Base-by-base conservation (phyloP, 129 eudicot species). In the Calendula officinalis region DNA sequence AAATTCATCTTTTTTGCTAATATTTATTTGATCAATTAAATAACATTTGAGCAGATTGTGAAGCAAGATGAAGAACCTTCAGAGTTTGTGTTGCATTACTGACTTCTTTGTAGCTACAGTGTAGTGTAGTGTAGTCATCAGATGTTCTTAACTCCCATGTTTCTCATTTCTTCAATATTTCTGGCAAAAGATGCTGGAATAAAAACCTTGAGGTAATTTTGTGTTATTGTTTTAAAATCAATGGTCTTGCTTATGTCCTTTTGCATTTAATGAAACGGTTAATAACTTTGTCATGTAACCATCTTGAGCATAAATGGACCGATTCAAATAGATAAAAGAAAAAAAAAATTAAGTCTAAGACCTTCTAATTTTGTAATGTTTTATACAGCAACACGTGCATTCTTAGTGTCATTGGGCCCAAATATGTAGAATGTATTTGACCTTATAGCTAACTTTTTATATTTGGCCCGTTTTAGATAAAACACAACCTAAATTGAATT, bases 21-120 rank as follows among this genome's bases (percentile, higher is more conserved):
- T 22, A 22, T 60, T 22, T 50, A 38, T 15, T 33, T 62, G 57
- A 51, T 56, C 15, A 51, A 42, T 38, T 6, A 17, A 51, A 61
- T 40, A 62, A 56, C 42, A 43, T 41, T 6, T 64, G 74, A 43
- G 35, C 87, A 87, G 95, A 65, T 87, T 66, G 81, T 87, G 48
- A 83, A 63, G 68, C 87, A 83, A 76, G 80, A 74, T 38, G 85
- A 87, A 73, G 90, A 87, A 71, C 85, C 90, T 74, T 67, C 41
- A 17, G 90, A 87, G 8, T 78, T 83, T 50, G 73, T 50, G 73
- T 78, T 55, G 74, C 80, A 37, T 50, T 81, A 48, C 66, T 81
- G 56, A 75, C 77, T 59, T 69, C 77, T 34, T 66, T 81, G 83
- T 81, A 70, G 82, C 66, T 14, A 44, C 5, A 63, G 56, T 34